Conservation (phyloP, 1,284 basidiomycete genomes). For the Ganoderma sinense region DNA sequence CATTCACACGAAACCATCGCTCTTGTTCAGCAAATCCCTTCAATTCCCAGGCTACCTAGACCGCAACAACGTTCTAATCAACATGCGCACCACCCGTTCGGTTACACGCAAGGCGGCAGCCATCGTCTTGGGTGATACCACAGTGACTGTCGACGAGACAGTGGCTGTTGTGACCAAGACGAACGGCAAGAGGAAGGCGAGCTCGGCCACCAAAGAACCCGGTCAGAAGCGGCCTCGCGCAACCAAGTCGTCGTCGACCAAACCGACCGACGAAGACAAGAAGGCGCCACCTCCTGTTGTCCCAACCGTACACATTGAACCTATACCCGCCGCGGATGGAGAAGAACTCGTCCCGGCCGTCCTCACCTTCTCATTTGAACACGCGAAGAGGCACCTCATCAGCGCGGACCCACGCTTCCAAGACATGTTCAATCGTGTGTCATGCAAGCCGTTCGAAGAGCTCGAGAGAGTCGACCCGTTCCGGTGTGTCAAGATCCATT, state of each 20-base stretch:
- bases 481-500: slow-evolving; percentile 49
- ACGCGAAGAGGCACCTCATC: slow-evolving; percentile 78
- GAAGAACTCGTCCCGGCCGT: slow-evolving; percentile 61
- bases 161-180: slow-evolving; percentile 11
- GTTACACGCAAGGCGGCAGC: slow-evolving; percentile 36
- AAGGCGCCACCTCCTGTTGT: slow-evolving; percentile 4
- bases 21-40: slow-evolving; percentile 45
- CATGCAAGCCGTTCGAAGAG: slow-evolving; percentile 79
- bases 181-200: slow-evolving; percentile 34
- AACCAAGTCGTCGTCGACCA: slow-evolving; percentile 16
- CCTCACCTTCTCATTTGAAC: slow-evolving; percentile 78
- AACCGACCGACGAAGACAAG: slow-evolving; percentile 5
- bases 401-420: slow-evolving; percentile 75
- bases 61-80: neutral
- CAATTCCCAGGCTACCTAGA: neutral
- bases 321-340: slow-evolving; percentile 18
- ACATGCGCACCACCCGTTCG: slow-evolving; percentile 53
- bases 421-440: slow-evolving; percentile 68
- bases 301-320: slow-evolving; percentile 7
- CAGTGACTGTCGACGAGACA: slow-evolving; percentile 4
- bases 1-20: slow-evolving; percentile 34
- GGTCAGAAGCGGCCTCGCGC: slow-evolving; percentile 22
- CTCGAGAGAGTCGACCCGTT: slow-evolving; percentile 80
- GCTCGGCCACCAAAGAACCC: slow-evolving; percentile 13
- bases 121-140: slow-evolving; percentile 2